Conservation (phyloP, 2,329 filamentous ascomycete species). For the Fusarium sp. region DNA sequence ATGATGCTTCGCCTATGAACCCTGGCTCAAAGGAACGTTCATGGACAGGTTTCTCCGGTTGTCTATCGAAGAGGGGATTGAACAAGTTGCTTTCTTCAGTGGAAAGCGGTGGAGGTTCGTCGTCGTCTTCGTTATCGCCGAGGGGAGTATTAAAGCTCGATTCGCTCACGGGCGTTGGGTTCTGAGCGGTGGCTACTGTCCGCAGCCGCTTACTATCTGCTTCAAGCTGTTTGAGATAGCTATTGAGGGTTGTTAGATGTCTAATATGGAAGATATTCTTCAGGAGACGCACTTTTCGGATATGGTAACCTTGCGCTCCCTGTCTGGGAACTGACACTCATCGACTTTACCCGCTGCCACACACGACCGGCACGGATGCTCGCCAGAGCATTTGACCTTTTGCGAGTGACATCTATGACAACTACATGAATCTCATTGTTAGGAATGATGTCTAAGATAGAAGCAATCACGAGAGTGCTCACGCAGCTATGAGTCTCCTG, state of each 20-base stretch:
- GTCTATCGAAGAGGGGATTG: constrained; percentile 48
- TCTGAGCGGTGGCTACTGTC: constrained; percentile 8
- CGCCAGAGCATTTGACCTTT: constrained; percentile 64
- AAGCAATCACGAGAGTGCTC: constrained; percentile 10
- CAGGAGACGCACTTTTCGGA: constrained; percentile 23
- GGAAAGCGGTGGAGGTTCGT: constrained; percentile 32
- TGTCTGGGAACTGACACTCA: constrained; percentile 58
- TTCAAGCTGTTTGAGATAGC: constrained; percentile 38
- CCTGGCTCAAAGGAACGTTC: constrained; percentile 43
- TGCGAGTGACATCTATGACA: constrained; percentile 62
- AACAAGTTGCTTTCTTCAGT: constrained; percentile 50
- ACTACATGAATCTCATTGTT: constrained; percentile 20
- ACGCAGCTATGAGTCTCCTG: constrained; percentile 48
- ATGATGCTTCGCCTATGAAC: constrained; percentile 52
- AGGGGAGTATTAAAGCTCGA: constrained; percentile 20
- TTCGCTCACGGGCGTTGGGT: constrained; percentile 36
- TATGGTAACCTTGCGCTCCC: constrained; percentile 58
- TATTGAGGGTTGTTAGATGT: not conserved
- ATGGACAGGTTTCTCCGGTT: constrained; percentile 35
- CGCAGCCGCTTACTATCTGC: constrained; percentile 27
- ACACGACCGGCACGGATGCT: constrained; percentile 60
- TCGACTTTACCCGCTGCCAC: constrained; percentile 53
- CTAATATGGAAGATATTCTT: fast-evolving
- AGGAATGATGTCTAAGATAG: constrained; percentile 1
- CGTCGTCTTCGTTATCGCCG: constrained; percentile 40